Evolutionary conservation across 2,329 filamentous ascomycete species (phyloP).

Genomic region (Boeremia lycopersici): DNA sequence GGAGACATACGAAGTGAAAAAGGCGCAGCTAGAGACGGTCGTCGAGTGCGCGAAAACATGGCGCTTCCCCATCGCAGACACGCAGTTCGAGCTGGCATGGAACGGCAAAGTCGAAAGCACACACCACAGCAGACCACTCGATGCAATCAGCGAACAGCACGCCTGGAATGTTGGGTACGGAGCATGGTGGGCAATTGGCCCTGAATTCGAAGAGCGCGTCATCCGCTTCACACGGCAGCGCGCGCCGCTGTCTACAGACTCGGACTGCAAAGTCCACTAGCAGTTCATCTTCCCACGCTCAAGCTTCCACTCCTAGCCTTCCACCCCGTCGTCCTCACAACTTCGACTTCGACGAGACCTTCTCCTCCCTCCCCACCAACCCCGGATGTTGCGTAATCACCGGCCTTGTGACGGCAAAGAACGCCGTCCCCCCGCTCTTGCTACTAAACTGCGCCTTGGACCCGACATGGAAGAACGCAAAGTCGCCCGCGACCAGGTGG

Average conservation of each 20-base stretch:
- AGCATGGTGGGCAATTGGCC: not conserved
- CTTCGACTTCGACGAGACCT: conserved; percentile 5
- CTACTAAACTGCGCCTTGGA: conserved; percentile 32
- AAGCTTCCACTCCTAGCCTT: not conserved
- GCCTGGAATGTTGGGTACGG: not conserved
- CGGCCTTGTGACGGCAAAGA: conserved; percentile 32
- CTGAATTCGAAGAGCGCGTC: not conserved
- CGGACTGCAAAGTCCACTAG: too few species aligned
- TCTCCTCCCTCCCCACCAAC: conserved; percentile 28
- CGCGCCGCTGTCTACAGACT: too few species aligned
- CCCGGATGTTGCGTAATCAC: conserved; percentile 26
- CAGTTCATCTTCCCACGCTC: too few species aligned
- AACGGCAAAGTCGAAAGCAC: conserved; percentile 27
- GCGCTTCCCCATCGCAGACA: conserved; percentile 28
- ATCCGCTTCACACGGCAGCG: not conserved
- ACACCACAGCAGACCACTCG: conserved; percentile 14
- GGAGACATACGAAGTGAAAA: conserved; percentile 35
- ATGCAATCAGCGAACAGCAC: not conserved
- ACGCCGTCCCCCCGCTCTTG: conserved; percentile 29
- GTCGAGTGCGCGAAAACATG: conserved; percentile 38
- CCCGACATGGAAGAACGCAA: conserved; percentile 35
- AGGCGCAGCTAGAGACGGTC: conserved; percentile 31
- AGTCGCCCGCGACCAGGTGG: conserved; percentile 33
- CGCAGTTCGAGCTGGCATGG: conserved; percentile 27
- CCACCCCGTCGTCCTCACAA: not conserved